Conservation (phyloP, 2,329 filamentous ascomycete species). For the Sporothrix protearum region DNA sequence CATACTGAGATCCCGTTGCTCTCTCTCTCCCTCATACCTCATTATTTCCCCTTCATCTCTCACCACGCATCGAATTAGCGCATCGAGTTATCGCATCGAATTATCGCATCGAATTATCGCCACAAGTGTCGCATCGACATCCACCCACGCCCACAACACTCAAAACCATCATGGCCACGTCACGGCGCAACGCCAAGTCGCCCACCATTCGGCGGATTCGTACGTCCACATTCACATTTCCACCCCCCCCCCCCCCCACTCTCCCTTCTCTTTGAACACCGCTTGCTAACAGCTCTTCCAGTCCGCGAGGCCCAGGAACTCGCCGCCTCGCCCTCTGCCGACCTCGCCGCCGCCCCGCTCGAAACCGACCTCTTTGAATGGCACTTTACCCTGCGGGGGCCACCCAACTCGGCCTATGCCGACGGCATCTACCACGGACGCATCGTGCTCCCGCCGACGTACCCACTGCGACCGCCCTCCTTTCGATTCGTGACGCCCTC, state of each 20-base stretch:
- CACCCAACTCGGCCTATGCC: constrained; percentile 74
- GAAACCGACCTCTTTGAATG: constrained; percentile 94
- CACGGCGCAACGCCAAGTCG: constrained; percentile 61
- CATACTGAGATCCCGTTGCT: background rate
- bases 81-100: too few relatives aligned
- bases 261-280: background rate
- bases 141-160: background rate
- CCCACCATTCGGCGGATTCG: constrained; percentile 82
- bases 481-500: constrained; percentile 93
- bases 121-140: background rate
- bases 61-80: background rate
- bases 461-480: constrained; percentile 87
- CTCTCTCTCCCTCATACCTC: background rate
- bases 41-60: background rate
- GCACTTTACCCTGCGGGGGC: constrained; percentile 96
- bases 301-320: constrained; percentile 91
- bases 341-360: constrained; percentile 80
- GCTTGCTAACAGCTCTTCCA: constrained; percentile 35
- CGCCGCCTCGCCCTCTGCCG: constrained; percentile 70
- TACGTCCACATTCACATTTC: constrained; percentile 43
- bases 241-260: background rate
- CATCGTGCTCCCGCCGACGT: constrained; percentile 83
- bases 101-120: too few relatives aligned
- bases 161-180: background rate
- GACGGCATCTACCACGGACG: constrained; percentile 90